Evolutionary conservation across 768 basidiomycete species (phyloP), one percentile per base, ranked within the genome.

Genomic region (Pleurotus djamor): DNA sequence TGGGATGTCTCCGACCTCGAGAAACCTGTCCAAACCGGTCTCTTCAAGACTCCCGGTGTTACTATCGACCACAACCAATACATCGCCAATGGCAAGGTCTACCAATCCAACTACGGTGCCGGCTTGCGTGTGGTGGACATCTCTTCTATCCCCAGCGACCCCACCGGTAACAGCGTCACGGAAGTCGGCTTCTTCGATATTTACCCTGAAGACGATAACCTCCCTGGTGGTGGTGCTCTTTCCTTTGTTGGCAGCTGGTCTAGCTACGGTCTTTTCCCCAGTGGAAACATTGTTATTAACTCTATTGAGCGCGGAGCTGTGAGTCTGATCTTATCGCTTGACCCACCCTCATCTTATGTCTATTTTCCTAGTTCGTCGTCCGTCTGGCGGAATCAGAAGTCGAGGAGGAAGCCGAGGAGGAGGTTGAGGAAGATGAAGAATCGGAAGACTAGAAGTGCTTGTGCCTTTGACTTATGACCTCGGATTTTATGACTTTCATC

Each of bases 41-140:
- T 65, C 51, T 71, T 68, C 66, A 69, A 65, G 55, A 64, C 66
- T 16, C 62, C 63, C 35, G 61, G 59, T 38, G 63, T 66, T 57
- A 62, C 66, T 52, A 71, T 71, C 57, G 70, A 71, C 61, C 70
- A 70, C 51, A 68, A 70, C 47, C 68, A 68, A 48, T 68, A 72
- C 45, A 63, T 70, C 52, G 61, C 67, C 59, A 66, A 70, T 50
- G 66, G 67, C 48, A 61, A 58, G 54, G 62, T 65, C n/a, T 70
- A 69, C 61, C 68, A 71, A 61, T 65, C 67, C 56, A 71, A 70
- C 58, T 72, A 72, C 52, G 65, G 65, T 12, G 65, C 69, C 32
- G 71, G 71, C 4, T 58, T 72, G 52, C 67, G 69, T 44, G 59
- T 72, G 54, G 50, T 72, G 10, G 69, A 72, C 47, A 64, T 70